Base-by-base conservation (phyloP, 2,329 filamentous ascomycete genomes). In the Fusarium sp. region DNA sequence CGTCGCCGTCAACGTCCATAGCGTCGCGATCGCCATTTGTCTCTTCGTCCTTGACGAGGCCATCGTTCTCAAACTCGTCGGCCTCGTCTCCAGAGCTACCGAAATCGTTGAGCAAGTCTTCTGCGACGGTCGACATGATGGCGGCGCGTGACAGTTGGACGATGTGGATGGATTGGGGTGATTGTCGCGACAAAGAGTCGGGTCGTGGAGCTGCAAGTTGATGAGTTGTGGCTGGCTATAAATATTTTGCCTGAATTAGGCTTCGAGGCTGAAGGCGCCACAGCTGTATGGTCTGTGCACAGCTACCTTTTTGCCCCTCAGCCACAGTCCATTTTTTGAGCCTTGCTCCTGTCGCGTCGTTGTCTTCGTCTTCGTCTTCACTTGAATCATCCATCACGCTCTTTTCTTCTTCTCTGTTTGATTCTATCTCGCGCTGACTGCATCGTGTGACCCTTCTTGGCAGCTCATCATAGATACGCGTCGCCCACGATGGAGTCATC, bases 111-210 rank as follows among this genome's bases (percentile, higher is more conserved):
- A 98, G 88, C 13, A 99, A 89, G 82, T 98, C 96, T 79, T 98
- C 95, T 72, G 94, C 96, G 73, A 97, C 89, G 52, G 94, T 97
- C 82, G 96, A 94, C 95, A 98, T 97, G 62, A 71, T 83, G 79
- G 66, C 66, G 73, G 67, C 52, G 57, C 68, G 69, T 57, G 50
- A 52, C 38, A 54, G 60, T 58, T 62, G 7, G 52, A 62, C 29
- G 56, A 56, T 70, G 56, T 61, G 50, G 47, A 67, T 64, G 62
- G 56, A 47, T 60, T 45, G 60, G 56, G 22, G 54, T 56, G 57
- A 60, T 69, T 76, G 60, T 74, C 69, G 74, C 67, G 67, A 73
- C 59, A 62, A 56, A 31, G 50, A 52, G 47, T 31, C 6, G 5
- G 54, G 62, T 66, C 60, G 45, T 64, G 64, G 45, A 27, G 34